These are phyloP conservation scores for Sclerotinia minor DNA, from an alignment of 2,329 filamentous ascomycete genomes.

Conservation along the genomic window DNA sequence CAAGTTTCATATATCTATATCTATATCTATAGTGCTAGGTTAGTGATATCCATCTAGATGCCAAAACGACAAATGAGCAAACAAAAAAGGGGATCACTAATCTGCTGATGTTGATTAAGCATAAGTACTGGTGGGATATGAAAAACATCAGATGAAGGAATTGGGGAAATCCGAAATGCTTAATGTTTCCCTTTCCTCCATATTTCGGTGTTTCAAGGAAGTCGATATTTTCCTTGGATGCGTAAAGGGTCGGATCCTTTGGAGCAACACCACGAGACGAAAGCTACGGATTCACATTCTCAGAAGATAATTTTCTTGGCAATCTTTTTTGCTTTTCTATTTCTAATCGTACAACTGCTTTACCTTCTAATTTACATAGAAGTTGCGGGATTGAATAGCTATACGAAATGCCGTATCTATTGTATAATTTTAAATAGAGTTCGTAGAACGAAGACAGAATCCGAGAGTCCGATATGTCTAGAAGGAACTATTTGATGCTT, in stretches of 20 bases:
- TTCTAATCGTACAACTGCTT: background rate
- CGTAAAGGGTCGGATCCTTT: background rate
- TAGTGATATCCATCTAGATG: background rate
- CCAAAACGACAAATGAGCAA: background rate
- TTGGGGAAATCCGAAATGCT: conserved; percentile 8
- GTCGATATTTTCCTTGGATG: conserved; percentile 3
- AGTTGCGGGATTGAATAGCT: background rate
- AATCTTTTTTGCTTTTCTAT: background rate
- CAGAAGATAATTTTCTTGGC: background rate
- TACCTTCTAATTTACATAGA: background rate
- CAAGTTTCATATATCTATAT: conserved; percentile 11
- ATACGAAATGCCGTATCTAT: background rate
- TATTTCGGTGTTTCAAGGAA: background rate
- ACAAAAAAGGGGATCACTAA: background rate
- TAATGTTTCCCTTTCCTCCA: conserved; percentile 2
- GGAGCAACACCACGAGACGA: background rate
- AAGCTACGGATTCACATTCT: background rate
- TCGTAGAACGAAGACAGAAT: no score
- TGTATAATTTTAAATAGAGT: no score
- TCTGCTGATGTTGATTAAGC: background rate
- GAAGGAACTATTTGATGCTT: no score
- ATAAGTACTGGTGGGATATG: no score
- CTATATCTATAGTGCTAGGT: no score
- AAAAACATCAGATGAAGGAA: background rate
- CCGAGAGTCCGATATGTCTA: no score